Base-by-base conservation (phyloP, 1,139 yeast species). In the Yamadazyma triangularis region DNA sequence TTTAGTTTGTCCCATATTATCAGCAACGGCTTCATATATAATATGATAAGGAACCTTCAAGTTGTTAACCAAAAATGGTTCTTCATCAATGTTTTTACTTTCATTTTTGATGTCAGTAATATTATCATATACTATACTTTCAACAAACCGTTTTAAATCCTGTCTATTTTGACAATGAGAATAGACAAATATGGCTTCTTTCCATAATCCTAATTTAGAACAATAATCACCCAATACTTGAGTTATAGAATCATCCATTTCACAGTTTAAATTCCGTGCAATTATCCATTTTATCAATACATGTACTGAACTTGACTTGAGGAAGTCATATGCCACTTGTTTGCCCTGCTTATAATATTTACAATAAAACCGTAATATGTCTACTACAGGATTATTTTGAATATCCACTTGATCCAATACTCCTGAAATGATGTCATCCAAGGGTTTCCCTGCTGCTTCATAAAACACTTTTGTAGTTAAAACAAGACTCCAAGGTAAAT, bases 401-500 rank as follows among this genome's bases (percentile, higher is more conserved):
- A 13, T 3, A 7, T 7, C 19, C 2, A 16, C 31, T 15, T 38
- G 30, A 42, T 28, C 52, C 50, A 21, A 4, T 4, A 24, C 22
- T 8, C 25, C 22, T 7, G 46, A 45, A 24, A 68, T 51, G 8
- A 64, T 44, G 13, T 70, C 62, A 34, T 59, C 65, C n/a, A 79
- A 48, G 33, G 60, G 61, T 30, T 75, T 50, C 3, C 73, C 50
- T 25, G 53, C 55, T 37, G 70, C 48, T 6, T 84, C 88, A 53
- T 79, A 89, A 53, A 75, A 77, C 13, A 87, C 48, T 19, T 65
- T 52, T 32, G 84, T 43, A 0, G 80, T 78, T 21, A 88, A 63
- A 9, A 73, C 65, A 24, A 80, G 63, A 33, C 71, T 65, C 95
- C 96, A 87, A 11, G 83, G 73, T 23, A 84, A 63, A 2, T 65